Evolutionary conservation across 257 asterid genomes (phyloP), one percentile per base, ranked within the genome.

Genomic region (Nicotiana paniculata): DNA sequence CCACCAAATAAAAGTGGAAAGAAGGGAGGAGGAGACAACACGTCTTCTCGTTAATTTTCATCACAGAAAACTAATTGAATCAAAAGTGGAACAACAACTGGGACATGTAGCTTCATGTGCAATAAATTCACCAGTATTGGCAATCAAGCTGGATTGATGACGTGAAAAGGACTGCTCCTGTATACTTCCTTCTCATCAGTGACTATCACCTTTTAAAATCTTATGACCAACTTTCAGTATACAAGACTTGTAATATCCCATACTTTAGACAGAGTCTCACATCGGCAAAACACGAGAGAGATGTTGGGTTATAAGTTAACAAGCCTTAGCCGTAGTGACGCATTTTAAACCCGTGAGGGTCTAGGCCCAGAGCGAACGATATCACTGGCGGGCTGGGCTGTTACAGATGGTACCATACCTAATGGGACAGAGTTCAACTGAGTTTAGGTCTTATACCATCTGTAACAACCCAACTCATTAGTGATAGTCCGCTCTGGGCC

Each of bases 21-120:
- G 9, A 51, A 51, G 80, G 10, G 80, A 75, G 3, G 46, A 26
- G 46, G 80, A 75, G 43, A 26, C 39, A 3, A 75, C 63, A 75
- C 80, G 80, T 51, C 63, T 75, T 39, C 57, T 72, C 79, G 16
- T 75, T 8, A 75, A 75, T 51, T 75, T 59, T 51, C 26, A 75
- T 75, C 63, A 51, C 26, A 75, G 80, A 21, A 75, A 51, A 75
- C 28, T 80, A 77, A 68, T 86, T 77, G 75, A 21, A 59, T n/a
- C 67, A 72, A 81, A 39, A 48, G 69, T 17, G 65, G 77, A 67
- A 16, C 77, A 79, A 84, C 55, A 43, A 83, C 62, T 85, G 77
- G 75, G 59, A 28, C 64, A 77, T 74, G 77, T 53, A 76, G 59
- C 66, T 81, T 24, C 87, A 84, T 82, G 84, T 80, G 85, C 89